Conservation (phyloP, 2,329 filamentous ascomycete species). For the Aspergillus ibericus region DNA sequence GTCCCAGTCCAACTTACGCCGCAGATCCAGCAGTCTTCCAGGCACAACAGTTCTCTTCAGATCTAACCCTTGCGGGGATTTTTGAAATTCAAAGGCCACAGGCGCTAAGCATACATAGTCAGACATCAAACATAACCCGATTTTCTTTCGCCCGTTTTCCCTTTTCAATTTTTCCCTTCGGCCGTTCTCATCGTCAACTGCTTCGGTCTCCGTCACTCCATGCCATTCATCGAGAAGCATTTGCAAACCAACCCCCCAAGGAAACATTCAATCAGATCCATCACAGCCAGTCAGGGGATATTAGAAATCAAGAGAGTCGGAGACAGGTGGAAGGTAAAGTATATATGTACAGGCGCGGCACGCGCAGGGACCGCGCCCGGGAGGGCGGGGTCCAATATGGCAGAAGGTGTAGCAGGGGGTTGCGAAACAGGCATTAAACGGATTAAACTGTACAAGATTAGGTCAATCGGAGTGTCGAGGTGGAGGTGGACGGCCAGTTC, state of each 20-base stretch:
- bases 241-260: constrained; percentile 8
- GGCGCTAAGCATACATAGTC: constrained; percentile 18
- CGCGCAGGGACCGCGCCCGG: background rate
- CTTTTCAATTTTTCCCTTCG: background rate
- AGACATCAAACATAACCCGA: constrained; percentile 15
- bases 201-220: constrained; percentile 1
- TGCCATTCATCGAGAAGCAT: constrained; percentile 4
- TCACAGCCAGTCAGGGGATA: constrained; percentile 20
- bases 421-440: constrained; percentile 15
- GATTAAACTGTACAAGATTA: constrained; percentile 20
- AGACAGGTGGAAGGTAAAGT: constrained; percentile 1
- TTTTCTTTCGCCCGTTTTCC: background rate
- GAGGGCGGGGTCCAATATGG: constrained; percentile 3
- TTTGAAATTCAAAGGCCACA: constrained; percentile 9
- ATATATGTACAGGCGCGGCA: constrained; percentile 21
- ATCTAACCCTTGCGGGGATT: constrained; percentile 2
- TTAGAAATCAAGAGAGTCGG: constrained; percentile 14
- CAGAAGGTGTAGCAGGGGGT: background rate
- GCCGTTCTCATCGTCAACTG: constrained; percentile 7
- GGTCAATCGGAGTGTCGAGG: constrained; percentile 2
- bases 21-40: background rate
- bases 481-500: background rate
- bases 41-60: background rate
- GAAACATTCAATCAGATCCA: constrained; percentile 17
- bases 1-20: background rate